A percentile compares a stretch with the other conserved stretches of the same genome.
These are phyloP conservation scores for Arthonia radiata DNA, from an alignment of 495 filamentous ascomycete species.

Conservation along the genomic window DNA sequence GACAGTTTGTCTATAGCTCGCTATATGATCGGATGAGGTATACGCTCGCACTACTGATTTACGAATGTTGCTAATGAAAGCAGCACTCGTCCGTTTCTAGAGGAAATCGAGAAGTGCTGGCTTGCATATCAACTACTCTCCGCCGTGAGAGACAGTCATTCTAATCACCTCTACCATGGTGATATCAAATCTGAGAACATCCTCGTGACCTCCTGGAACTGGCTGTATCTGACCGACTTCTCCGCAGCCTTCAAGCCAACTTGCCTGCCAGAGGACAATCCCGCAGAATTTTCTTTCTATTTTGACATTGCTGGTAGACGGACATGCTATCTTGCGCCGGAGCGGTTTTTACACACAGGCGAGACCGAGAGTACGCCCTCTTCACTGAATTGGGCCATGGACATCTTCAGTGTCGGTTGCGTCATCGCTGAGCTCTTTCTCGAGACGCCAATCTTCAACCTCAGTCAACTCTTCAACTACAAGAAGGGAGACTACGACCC, in stretches of 20 bases:
- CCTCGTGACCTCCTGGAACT: conserved; percentile 96
- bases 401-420: conserved; percentile 92
- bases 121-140: conserved; percentile 89
- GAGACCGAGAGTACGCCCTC: conserved; percentile 31
- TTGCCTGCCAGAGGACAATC: conserved; percentile 87
- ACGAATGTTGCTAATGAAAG: background rate
- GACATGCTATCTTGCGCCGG: conserved; percentile 92
- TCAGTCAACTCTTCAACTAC: conserved; percentile 88
- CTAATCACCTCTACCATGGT: conserved; percentile 76
- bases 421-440: conserved; percentile 94
- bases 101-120: conserved; percentile 98
- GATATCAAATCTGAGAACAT: conserved; percentile 98
- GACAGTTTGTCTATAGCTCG: conserved; percentile 87
- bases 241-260: conserved; percentile 89
- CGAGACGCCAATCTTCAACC: conserved; percentile 78
- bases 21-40: conserved; percentile 86
- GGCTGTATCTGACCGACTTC: conserved; percentile 93
- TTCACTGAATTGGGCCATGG: conserved; percentile 83
- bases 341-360: conserved; percentile 56
- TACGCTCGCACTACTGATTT: conserved; percentile 1
- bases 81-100: conserved; percentile 87
- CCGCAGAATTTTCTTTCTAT: conserved; percentile 89
- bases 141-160: conserved; percentile 77
- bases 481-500: conserved; percentile 83
- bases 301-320: conserved; percentile 81